These are phyloP conservation scores for sweet orange (Citrus sinensis) DNA, from an alignment of 345 rosid genomes.

Conservation along the genomic window DNA sequence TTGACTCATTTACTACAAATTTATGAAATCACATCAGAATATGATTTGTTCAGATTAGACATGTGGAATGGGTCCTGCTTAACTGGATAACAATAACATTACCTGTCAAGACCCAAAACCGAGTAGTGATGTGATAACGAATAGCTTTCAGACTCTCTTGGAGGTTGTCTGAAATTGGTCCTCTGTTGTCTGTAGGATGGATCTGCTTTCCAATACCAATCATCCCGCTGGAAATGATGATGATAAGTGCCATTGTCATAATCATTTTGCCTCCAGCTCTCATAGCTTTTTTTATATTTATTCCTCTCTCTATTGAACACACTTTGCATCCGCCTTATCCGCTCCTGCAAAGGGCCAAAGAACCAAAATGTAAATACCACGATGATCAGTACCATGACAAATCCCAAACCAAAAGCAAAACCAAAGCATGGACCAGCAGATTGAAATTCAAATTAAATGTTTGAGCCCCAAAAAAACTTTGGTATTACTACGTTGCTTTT, in stretches of 20 bases:
- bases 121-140: constrained; percentile 89
- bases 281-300: constrained; percentile 65
- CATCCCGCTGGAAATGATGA: constrained; percentile 91
- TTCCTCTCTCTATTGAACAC: constrained; percentile 91
- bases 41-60: not conserved
- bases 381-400: not conserved
- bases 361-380: not conserved
- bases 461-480: not conserved
- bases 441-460: not conserved
- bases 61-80: not conserved
- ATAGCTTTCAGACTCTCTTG: constrained; percentile 51
- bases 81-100: constrained; percentile 2
- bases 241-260: constrained; percentile 54
- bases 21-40: not conserved
- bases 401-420: not conserved
- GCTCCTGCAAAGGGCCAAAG: constrained; percentile 51
- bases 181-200: constrained; percentile 60
- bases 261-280: constrained; percentile 78
- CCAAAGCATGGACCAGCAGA: not conserved
- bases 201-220: constrained; percentile 96
- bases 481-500: not conserved
- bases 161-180: constrained; percentile 54
- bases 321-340: constrained; percentile 95
- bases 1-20: not conserved
- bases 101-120: constrained; percentile 92